These are phyloP conservation scores for Paramarasmius palmivorus DNA, from an alignment of 1,284 basidiomycete genomes.

Conservation along the genomic window DNA sequence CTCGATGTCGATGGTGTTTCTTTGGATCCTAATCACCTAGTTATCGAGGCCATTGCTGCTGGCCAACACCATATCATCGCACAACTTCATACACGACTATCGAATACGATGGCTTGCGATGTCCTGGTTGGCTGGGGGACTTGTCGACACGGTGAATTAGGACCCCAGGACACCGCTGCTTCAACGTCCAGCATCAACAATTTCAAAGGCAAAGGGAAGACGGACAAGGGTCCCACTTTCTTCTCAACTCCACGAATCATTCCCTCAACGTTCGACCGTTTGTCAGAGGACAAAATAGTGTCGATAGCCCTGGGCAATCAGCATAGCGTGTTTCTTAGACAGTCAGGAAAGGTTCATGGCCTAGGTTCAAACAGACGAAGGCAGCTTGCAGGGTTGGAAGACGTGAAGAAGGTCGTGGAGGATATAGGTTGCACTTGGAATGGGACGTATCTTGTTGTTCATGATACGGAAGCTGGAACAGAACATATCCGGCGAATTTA, in stretches of 20 bases:
- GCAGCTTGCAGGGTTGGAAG: slow-evolving; percentile 55
- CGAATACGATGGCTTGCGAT: slow-evolving; percentile 24
- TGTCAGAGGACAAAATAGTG: slow-evolving; percentile 28
- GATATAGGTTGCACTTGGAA: slow-evolving; percentile 78
- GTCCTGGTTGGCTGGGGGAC: slow-evolving; percentile 80
- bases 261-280: slow-evolving; percentile 19
- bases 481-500: slow-evolving; percentile 28
- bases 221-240: slow-evolving; percentile 27
- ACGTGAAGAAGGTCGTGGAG: slow-evolving; percentile 23
- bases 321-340: slow-evolving; percentile 63
- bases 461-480: slow-evolving; percentile 5
- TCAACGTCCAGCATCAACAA: not conserved
- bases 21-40: slow-evolving; percentile 20
- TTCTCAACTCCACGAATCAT: slow-evolving; percentile 36
- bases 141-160: slow-evolving; percentile 80
- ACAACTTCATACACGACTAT: slow-evolving; percentile 32
- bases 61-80: slow-evolving; percentile 75
- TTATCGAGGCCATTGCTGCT: slow-evolving; percentile 48
- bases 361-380: slow-evolving; percentile 72
- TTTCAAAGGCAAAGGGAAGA: slow-evolving; percentile 14
- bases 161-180: slow-evolving; percentile 21
- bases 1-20: slow-evolving; percentile 27
- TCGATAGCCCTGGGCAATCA: slow-evolving; percentile 63
- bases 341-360: slow-evolving; percentile 46
- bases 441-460: slow-evolving; percentile 63